A percentile compares a stretch with the other conserved stretches of the same genome.
phyloP scores from a whole-genome alignment of 2,329 filamentous ascomycete species.

The Ceratocystis alfenasii region DNA sequence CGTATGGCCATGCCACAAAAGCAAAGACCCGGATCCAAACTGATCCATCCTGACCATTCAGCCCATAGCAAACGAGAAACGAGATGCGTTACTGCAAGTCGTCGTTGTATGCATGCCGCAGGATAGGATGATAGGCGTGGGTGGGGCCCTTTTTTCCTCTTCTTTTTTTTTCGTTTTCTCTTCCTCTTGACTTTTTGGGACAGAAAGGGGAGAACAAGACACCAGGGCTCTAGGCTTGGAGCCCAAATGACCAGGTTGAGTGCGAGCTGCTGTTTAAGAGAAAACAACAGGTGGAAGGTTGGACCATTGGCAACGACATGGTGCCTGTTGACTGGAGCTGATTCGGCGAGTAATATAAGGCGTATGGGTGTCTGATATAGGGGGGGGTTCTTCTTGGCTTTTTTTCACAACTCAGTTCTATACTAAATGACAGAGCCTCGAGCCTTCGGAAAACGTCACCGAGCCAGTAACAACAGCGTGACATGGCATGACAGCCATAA shows the following conservation, averaged over 20 bases:
- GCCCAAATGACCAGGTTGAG: neutral
- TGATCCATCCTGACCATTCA: slow-evolving; percentile 9
- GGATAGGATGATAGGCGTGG: slow-evolving; percentile 2
- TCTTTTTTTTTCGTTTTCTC: neutral
- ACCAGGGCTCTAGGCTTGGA: neutral
- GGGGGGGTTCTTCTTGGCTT: neutral
- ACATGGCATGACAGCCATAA: slow-evolving; percentile 5
- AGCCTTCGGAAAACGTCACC: slow-evolving; percentile 7
- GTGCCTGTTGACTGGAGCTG: neutral
- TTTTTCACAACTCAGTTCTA: neutral
- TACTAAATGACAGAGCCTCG: slow-evolving; percentile 1
- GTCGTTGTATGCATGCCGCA: neutral
- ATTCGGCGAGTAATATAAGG: neutral
- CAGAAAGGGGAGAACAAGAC: neutral
- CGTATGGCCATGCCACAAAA: slow-evolving; percentile 1
- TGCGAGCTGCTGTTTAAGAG: neutral
- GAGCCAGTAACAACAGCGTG: slow-evolving; percentile 6
- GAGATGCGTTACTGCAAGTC: neutral
- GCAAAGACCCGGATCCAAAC: slow-evolving; percentile 5
- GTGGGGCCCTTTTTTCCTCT: neutral
- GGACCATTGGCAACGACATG: neutral
- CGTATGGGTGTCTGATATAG: neutral
- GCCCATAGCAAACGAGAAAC: slow-evolving; percentile 4
- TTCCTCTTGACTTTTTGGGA: slow-evolving; percentile 1
- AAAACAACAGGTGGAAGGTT: neutral